Evolutionary conservation across 179 eudicot species (phyloP).

Genomic region (Camellia oleifera): DNA sequence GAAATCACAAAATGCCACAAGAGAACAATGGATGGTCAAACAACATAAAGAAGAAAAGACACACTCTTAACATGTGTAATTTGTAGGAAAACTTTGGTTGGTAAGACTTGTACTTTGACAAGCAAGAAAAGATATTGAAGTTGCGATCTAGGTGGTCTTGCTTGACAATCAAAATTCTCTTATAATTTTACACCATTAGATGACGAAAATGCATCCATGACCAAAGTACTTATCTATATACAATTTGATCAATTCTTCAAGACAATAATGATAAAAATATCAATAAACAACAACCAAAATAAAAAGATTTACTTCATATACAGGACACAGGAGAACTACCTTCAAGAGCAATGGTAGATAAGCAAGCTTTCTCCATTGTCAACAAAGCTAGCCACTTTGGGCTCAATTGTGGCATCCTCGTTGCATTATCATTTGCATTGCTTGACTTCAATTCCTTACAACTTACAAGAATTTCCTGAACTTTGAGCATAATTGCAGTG

Average conservation of each 20-base stretch:
- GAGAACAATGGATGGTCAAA: not conserved
- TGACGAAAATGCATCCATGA: not conserved
- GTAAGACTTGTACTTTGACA: not conserved
- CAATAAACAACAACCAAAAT: not conserved
- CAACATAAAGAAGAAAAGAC: not conserved
- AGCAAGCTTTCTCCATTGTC: conserved; percentile 89
- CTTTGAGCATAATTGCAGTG: conserved; percentile 58
- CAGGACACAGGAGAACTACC: conserved; percentile 33
- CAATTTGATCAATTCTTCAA: not conserved
- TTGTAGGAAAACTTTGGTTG: not conserved
- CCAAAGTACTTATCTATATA: not conserved
- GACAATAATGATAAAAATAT: not conserved
- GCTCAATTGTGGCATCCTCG: conserved; percentile 63
- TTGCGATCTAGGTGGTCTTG: not conserved
- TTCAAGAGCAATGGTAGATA: conserved; percentile 77
- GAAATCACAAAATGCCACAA: not conserved
- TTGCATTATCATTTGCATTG: conserved; percentile 39
- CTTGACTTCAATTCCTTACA: conserved; percentile 78
- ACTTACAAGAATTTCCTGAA: conserved; percentile 70
- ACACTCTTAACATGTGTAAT: not conserved
- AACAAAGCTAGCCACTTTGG: conserved; percentile 89
- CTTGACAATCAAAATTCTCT: not conserved
- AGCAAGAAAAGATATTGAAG: not conserved
- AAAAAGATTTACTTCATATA: not conserved
- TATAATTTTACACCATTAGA: not conserved